A percentile compares a stretch with the other conserved stretches of the same genome.
phyloP scores from a whole-genome alignment of 371 early-diverging fungal species.

The Mortierella sp. region DNA sequence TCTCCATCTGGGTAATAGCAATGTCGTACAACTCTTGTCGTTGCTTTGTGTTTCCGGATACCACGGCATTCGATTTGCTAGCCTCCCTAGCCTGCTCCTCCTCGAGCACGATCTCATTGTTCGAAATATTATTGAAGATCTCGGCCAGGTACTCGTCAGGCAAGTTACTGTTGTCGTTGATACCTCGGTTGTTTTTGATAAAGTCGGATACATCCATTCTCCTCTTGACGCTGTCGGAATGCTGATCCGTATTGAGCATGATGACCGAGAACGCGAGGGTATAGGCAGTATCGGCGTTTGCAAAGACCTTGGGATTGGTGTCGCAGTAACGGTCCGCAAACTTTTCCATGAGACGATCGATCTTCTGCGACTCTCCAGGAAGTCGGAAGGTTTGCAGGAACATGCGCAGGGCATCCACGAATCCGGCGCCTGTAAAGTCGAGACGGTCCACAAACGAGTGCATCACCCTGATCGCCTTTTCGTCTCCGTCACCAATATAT shows the following conservation, averaged over 20 bases:
- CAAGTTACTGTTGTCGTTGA: constrained; percentile 75
- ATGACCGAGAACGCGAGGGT: constrained; percentile 84
- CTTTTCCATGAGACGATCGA: constrained; percentile 85
- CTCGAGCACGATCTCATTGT: constrained; percentile 78
- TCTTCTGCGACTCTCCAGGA: constrained; percentile 87
- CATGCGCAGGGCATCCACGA: constrained; percentile 75
- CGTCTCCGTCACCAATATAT: constrained; percentile 81
- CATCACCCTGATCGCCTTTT: constrained; percentile 77
- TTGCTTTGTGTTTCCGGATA: constrained; percentile 47
- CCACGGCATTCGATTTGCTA: constrained; percentile 40
- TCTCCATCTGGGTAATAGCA: constrained; percentile 58
- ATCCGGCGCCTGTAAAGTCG: constrained; percentile 70
- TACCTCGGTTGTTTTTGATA: constrained; percentile 90
- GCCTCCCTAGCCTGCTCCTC: constrained; percentile 65
- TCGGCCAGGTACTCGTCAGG: constrained; percentile 63
- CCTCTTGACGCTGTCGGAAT: constrained; percentile 90
- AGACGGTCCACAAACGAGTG: constrained; percentile 80
- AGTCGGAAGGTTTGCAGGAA: constrained; percentile 83
- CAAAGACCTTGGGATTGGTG: constrained; percentile 68
- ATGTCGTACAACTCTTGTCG: constrained; percentile 57
- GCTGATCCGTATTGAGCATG: constrained; percentile 89
- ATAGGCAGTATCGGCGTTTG: constrained; percentile 77
- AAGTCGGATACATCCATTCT: constrained; percentile 95
- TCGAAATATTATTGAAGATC: constrained; percentile 74
- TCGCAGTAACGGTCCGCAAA: constrained; percentile 81